Evolutionary conservation across 768 basidiomycete species (phyloP).

Genomic region (Psilocybe azurescens): DNA sequence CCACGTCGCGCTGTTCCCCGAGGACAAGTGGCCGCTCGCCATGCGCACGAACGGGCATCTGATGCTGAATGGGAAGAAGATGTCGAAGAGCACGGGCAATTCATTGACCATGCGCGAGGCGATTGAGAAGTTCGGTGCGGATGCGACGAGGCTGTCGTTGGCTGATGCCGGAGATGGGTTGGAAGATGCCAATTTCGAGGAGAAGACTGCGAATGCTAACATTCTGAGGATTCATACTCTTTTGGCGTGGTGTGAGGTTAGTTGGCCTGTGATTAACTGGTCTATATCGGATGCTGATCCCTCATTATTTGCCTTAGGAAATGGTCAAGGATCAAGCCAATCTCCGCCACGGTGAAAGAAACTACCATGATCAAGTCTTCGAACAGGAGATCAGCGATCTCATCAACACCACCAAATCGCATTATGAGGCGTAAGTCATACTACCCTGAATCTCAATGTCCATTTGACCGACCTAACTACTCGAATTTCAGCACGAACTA

Average conservation of each 20-base stretch:
- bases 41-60: constrained; percentile 97
- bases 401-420: constrained; percentile 79
- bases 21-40: constrained; percentile 87
- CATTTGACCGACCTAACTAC: not conserved
- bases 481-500: constrained; percentile 72
- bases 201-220: constrained; percentile 96
- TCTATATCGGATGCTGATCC: not conserved
- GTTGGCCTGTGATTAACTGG: constrained; percentile 21
- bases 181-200: constrained; percentile 99
- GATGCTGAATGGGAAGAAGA: constrained; percentile 98
- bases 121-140: constrained; percentile 95
- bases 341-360: constrained; percentile 74
- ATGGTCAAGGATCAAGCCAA: constrained; percentile 73
- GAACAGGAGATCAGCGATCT: constrained; percentile 90
- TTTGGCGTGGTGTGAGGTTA: constrained; percentile 89
- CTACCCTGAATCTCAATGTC: not conserved
- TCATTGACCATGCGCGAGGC: constrained; percentile 89
- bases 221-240: constrained; percentile 93
- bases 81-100: constrained; percentile 98
- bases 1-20: constrained; percentile 94
- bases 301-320: constrained; percentile 55
- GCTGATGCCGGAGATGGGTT: constrained; percentile 98
- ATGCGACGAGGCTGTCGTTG: constrained; percentile 88
- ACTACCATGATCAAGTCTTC: constrained; percentile 90
- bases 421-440: constrained; percentile 79